Percentiles rank a stretch among this genome's conserved stretches.
Evolutionary conservation across 768 basidiomycete species (phyloP).

Genomic region (Russula virescens): DNA sequence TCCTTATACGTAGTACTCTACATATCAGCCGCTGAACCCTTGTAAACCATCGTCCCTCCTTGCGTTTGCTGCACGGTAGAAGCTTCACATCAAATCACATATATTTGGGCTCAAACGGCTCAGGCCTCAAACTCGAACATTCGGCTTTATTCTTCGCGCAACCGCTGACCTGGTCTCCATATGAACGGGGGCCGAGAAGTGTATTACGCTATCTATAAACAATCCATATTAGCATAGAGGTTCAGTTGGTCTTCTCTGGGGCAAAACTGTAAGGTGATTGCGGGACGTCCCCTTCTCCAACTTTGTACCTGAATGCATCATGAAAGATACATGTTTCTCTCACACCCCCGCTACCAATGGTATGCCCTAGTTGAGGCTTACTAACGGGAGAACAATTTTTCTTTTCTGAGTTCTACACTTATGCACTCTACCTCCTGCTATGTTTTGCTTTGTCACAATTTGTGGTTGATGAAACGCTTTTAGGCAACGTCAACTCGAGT

Average conservation of each 20-base stretch:
- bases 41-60: conserved; percentile 4
- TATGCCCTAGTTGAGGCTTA: neutral
- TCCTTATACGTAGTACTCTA: conserved; percentile 51
- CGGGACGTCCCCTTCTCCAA: neutral
- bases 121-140: neutral
- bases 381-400: neutral
- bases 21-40: conserved; percentile 29
- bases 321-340: neutral
- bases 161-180: neutral
- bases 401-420: neutral
- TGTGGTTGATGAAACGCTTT: no score
- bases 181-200: neutral
- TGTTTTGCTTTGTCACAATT: neutral
- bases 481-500: no score
- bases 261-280: neutral
- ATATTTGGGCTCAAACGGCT: neutral
- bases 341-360: neutral
- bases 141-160: neutral
- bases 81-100: neutral
- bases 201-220: neutral
- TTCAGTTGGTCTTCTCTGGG: neutral
- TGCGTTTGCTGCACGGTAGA: neutral
- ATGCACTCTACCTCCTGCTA: neutral
- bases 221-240: neutral
- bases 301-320: neutral